Conservation (phyloP, 1,139 yeast species). For the Magnusiomyces fungicola region DNA sequence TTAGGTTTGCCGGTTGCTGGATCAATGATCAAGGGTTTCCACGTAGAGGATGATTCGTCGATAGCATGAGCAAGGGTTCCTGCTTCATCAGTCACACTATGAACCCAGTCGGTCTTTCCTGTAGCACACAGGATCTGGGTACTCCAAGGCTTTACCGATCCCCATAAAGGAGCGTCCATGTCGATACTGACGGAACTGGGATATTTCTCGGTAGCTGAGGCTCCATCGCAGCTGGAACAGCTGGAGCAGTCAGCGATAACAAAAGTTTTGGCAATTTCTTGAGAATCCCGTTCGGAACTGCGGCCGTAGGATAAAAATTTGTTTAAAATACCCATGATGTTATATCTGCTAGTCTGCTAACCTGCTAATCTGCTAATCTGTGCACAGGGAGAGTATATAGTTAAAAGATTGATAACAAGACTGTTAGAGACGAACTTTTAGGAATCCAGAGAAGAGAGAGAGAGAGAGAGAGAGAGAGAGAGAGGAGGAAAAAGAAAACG, state of each 20-base stretch:
- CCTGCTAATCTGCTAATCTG: too few relatives aligned
- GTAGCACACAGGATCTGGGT: slow-evolving; percentile 75
- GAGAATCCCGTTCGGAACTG: neutral
- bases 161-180: slow-evolving; percentile 51
- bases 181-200: slow-evolving; percentile 55
- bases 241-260: slow-evolving; percentile 24
- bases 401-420: too few relatives aligned
- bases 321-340: slow-evolving; percentile 7
- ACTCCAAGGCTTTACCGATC: slow-evolving; percentile 60
- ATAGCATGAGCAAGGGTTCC: slow-evolving; percentile 48
- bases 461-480: neutral
- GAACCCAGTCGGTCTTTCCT: slow-evolving; percentile 79
- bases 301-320: neutral
- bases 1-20: slow-evolving; percentile 8
- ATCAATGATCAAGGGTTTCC: neutral
- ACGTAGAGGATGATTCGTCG: slow-evolving; percentile 13
- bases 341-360: too few relatives aligned
- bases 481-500: neutral
- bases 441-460: neutral
- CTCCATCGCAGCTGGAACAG: slow-evolving; percentile 23
- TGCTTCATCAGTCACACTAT: slow-evolving; percentile 53
- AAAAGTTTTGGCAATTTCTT: slow-evolving; percentile 16
- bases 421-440: too few relatives aligned
- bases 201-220: slow-evolving; percentile 32
- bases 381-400: too few relatives aligned